phyloP scores from a whole-genome alignment of 345 rosid species.

The Cardamine chenopodiifolia region DNA sequence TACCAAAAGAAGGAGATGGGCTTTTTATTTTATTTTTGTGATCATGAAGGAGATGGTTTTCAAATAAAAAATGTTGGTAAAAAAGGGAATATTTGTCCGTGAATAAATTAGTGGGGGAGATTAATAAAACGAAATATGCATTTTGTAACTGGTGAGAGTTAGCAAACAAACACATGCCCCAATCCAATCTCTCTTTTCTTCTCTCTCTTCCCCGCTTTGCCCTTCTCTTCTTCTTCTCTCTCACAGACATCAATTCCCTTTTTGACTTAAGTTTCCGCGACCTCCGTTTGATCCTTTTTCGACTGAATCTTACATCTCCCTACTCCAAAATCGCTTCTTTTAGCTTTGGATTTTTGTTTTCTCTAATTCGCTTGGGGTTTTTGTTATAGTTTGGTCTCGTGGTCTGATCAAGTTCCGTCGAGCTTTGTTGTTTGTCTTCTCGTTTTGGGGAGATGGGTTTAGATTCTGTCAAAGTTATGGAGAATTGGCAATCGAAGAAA shows the following conservation, averaged over 20 bases:
- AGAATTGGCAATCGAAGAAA: constrained; percentile 33
- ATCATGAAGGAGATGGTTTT: neutral
- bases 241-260: constrained; percentile 41
- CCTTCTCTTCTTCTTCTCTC: constrained; percentile 26
- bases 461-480: constrained; percentile 35
- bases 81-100: constrained; percentile 1
- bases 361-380: constrained; percentile 20
- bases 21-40: too few relatives aligned
- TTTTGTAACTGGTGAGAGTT: constrained; percentile 39
- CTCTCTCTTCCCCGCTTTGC: constrained; percentile 33
- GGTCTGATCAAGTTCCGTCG: constrained; percentile 19
- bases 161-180: constrained; percentile 37
- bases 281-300: neutral
- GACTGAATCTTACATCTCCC: constrained; percentile 27
- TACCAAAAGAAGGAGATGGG: neutral
- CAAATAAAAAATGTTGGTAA: neutral
- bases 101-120: neutral
- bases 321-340: neutral
- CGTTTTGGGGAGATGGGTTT: constrained; percentile 33
- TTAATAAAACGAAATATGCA: constrained; percentile 8
- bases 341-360: neutral
- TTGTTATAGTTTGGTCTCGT: neutral
- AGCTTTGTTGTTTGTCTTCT: neutral
- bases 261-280: constrained; percentile 41
- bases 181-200: neutral